A percentile compares a stretch with the other conserved stretches of the same genome.
Conservation (phyloP, 768 basidiomycete genomes). For the Phylloporus sp. region DNA sequence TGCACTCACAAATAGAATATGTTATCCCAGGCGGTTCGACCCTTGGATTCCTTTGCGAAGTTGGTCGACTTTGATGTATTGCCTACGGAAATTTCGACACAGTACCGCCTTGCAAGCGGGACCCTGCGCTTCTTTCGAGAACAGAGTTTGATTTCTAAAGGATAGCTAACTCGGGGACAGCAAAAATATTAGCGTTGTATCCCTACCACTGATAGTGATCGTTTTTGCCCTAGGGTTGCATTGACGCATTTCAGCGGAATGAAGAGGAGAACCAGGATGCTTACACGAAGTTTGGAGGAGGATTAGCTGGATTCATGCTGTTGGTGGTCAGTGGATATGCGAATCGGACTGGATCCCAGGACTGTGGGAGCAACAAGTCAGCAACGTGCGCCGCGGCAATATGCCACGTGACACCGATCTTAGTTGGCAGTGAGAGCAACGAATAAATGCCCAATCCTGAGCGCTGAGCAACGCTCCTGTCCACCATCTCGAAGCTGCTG, state of each 20-base stretch:
- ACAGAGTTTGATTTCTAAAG: conserved; percentile 1
- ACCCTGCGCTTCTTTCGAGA: neutral
- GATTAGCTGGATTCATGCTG: neutral
- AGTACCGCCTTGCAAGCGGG: neutral
- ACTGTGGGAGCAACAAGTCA: too few relatives aligned
- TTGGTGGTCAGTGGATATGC: neutral
- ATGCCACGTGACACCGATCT: too few relatives aligned
- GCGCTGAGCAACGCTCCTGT: too few relatives aligned
- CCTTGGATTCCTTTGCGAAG: neutral
- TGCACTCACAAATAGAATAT: neutral
- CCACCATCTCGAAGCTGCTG: too few relatives aligned
- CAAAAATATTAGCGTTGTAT: too few relatives aligned
- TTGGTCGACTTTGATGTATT: neutral
- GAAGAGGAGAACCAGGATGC: neutral
- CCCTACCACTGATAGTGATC: conserved; percentile 1
- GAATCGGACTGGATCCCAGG: neutral
- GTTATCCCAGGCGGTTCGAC: neutral
- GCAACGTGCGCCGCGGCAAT: too few relatives aligned
- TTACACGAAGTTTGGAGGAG: neutral
- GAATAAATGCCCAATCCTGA: too few relatives aligned
- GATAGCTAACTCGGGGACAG: neutral
- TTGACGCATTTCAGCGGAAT: neutral
- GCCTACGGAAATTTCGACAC: neutral
- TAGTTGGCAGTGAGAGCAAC: too few relatives aligned
- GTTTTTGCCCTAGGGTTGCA: neutral